Evolutionary conservation across 768 basidiomycete species (phyloP).

Genomic region (Agrocybe pediades): DNA sequence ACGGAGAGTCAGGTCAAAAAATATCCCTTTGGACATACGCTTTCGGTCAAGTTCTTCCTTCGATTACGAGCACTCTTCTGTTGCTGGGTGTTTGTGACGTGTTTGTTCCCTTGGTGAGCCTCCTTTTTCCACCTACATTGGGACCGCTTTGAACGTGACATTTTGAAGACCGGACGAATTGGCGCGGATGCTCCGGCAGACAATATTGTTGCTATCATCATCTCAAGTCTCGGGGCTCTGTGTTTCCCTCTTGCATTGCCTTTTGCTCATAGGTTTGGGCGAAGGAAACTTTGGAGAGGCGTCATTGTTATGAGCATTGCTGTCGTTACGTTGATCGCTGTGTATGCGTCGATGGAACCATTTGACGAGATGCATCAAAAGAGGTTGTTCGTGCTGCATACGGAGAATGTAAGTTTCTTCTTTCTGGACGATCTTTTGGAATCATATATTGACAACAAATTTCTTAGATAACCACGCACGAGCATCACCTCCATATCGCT

Average conservation of each 20-base stretch:
- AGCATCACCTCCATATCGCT: constrained; percentile 79
- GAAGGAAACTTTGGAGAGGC: constrained; percentile 30
- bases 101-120: constrained; percentile 82
- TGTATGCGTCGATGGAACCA: constrained; percentile 59
- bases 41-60: constrained; percentile 55
- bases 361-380: constrained; percentile 91
- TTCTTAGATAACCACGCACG: constrained; percentile 64
- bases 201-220: constrained; percentile 82
- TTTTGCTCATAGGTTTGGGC: constrained; percentile 74
- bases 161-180: constrained; percentile 72
- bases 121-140: not conserved
- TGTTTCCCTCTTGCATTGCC: constrained; percentile 64
- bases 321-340: constrained; percentile 53
- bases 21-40: constrained; percentile 66
- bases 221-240: constrained; percentile 57
- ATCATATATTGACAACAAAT: not conserved
- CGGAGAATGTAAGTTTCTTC: constrained; percentile 73
- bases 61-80: constrained; percentile 60
- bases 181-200: constrained; percentile 86
- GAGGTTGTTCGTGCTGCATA: constrained; percentile 78
- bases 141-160: constrained; percentile 1
- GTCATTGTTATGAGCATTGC: constrained; percentile 48
- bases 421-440: not conserved
- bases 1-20: constrained; percentile 25
- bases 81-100: constrained; percentile 71